Evolutionary conservation across 129 eudicot genomes (phyloP).

Genomic region (Helichrysum umbraculigerum): DNA sequence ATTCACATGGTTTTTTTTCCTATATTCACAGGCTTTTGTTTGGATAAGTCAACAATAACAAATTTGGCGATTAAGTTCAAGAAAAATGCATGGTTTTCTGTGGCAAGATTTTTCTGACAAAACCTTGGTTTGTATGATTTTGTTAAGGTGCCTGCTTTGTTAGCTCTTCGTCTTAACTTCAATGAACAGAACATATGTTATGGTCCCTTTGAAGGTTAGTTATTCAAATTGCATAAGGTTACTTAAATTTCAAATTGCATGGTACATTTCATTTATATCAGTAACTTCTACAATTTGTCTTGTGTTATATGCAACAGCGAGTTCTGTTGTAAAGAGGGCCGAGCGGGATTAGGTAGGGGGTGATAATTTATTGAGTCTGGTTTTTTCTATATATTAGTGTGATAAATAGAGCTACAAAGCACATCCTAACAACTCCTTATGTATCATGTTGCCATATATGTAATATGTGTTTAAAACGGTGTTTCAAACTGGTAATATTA

Average conservation of each 20-base stretch:
- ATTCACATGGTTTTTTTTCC: no score
- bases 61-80: no score
- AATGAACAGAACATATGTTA: constrained; percentile 75
- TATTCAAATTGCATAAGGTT: no score
- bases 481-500: background rate
- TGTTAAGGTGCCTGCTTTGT: no score
- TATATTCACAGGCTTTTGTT: no score
- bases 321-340: background rate
- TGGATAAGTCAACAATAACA: no score
- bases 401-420: background rate
- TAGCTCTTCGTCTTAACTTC: no score
- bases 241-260: constrained; percentile 15
- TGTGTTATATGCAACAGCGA: constrained; percentile 9
- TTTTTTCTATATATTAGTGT: background rate
- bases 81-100: no score
- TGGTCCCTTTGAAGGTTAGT: constrained; percentile 96
- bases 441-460: no score
- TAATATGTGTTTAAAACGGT: no score
- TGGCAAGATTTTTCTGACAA: no score
- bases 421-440: background rate
- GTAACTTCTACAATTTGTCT: constrained; percentile 7
- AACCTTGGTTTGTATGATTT: no score
- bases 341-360: background rate
- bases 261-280: constrained; percentile 1
- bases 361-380: background rate